Percentiles rank a stretch among this genome's conserved stretches.
Conservation (phyloP, 2,329 filamentous ascomycete genomes). For the Westerdykella sp. region DNA sequence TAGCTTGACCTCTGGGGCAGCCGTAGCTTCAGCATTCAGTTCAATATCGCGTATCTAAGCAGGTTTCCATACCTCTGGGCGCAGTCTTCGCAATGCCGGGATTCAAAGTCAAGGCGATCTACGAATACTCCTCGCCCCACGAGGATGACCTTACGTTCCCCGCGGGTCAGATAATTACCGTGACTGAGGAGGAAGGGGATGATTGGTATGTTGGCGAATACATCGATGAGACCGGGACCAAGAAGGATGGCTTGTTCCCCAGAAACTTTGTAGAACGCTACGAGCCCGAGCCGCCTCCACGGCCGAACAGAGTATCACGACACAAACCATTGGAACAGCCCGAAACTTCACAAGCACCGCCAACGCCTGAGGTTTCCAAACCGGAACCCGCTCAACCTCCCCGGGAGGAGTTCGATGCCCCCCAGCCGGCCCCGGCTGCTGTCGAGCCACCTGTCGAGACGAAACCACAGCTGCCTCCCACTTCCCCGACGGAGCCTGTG, state of each 20-base stretch:
- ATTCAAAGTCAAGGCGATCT: conserved; percentile 94
- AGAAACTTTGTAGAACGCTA: conserved; percentile 97
- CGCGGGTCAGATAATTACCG: conserved; percentile 82
- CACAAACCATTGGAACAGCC: conserved; percentile 33
- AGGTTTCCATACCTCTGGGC: background rate
- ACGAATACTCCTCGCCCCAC: conserved; percentile 86
- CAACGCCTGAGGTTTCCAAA: conserved; percentile 25
- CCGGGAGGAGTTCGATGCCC: conserved; percentile 4
- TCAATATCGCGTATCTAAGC: background rate
- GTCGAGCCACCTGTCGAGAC: conserved; percentile 4
- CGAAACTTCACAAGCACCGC: conserved; percentile 21
- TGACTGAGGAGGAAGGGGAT: conserved; percentile 83
- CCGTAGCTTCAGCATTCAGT: conserved; percentile 6
- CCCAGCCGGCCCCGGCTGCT: conserved; percentile 12
- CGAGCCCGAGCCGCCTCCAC: conserved; percentile 82
- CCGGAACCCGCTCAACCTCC: conserved; percentile 14
- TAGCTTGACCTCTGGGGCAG: conserved; percentile 9
- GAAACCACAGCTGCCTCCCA: background rate
- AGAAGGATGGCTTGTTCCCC: conserved; percentile 82
- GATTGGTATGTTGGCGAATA: conserved; percentile 95
- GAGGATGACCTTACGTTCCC: conserved; percentile 90
- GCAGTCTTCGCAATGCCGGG: conserved; percentile 18
- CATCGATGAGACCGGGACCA: conserved; percentile 64
- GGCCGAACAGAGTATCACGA: conserved; percentile 66
- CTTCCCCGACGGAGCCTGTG: background rate